These are phyloP conservation scores for Lasiosphaeria ovina DNA, from an alignment of 495 filamentous ascomycete genomes.

Conservation along the genomic window DNA sequence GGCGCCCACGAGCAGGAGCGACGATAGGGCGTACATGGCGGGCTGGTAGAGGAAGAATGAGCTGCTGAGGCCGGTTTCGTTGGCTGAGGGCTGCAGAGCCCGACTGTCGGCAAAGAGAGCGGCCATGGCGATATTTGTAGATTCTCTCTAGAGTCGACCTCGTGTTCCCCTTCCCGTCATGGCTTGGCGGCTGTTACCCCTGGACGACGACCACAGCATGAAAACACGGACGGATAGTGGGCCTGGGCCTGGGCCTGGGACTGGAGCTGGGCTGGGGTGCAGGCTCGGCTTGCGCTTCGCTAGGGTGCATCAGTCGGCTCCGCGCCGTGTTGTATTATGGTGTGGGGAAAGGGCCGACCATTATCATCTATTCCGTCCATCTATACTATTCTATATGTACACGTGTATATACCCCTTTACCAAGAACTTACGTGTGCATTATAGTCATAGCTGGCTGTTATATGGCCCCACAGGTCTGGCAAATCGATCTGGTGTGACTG, in stretches of 20 bases:
- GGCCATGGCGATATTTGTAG: slow-evolving; percentile 29
- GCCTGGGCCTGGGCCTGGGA: slow-evolving; percentile 3
- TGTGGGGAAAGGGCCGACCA: slow-evolving; percentile 1
- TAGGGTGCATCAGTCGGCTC: neutral
- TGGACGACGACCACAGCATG: neutral
- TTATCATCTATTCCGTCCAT: neutral
- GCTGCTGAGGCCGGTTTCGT: slow-evolving; percentile 9
- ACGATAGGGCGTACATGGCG: slow-evolving; percentile 45
- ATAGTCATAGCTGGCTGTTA: no score
- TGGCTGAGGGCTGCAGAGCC: slow-evolving; percentile 19
- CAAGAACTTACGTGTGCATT: no score
- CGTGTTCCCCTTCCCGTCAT: neutral
- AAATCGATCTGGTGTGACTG: no score
- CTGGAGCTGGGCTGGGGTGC: slow-evolving; percentile 7
- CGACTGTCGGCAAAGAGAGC: slow-evolving; percentile 12
- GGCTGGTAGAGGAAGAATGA: slow-evolving; percentile 33
- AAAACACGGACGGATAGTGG: neutral
- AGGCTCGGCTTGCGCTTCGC: neutral
- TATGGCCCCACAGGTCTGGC: no score
- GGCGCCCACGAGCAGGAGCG: slow-evolving; percentile 46
- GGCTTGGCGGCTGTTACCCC: neutral
- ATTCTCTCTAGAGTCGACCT: no score
- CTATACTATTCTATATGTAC: no score
- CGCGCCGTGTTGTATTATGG: neutral
- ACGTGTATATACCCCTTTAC: no score